Conservation (phyloP, 306 rosid genomes). For the Castanea crenata region DNA sequence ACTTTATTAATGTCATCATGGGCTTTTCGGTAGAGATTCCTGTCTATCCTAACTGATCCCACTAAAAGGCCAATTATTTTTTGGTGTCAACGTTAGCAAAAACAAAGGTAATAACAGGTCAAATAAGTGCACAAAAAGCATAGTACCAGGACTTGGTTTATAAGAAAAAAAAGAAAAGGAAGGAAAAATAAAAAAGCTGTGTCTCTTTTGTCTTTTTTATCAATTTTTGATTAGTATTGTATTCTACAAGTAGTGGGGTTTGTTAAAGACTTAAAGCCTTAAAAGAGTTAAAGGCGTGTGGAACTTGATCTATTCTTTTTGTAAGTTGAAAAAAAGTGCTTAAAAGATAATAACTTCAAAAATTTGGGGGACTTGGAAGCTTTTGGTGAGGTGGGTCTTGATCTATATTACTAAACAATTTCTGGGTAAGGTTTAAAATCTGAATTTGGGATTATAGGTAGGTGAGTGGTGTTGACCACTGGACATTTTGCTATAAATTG, state of each 20-base stretch:
- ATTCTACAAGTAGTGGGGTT: neutral
- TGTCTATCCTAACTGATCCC: neutral
- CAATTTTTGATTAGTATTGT: neutral
- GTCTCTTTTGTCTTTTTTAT: neutral
- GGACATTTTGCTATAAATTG: neutral
- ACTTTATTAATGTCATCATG: neutral
- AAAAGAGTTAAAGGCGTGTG: neutral
- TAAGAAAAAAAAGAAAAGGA: neutral
- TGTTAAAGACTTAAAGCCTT: neutral
- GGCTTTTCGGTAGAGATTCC: neutral
- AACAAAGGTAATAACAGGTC: conserved; percentile 1
- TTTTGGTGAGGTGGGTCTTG: conserved; percentile 19
- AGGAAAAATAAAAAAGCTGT: neutral
- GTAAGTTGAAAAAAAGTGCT: neutral
- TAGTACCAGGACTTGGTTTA: neutral
- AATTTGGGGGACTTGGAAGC: neutral
- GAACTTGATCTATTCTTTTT: neutral
- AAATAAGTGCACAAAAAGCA: conserved; percentile 1
- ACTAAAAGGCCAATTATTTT: neutral
- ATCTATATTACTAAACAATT: neutral
- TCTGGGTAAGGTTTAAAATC: conserved; percentile 5
- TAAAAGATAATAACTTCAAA: neutral
- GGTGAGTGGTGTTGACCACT: conserved; percentile 6
- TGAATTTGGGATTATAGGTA: conserved; percentile 1
- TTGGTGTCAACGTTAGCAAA: neutral